Evolutionary conservation across 1,139 yeast species (phyloP), one percentile per base, ranked within the genome.

Genomic region (Yamadazyma songkhlaensis): DNA sequence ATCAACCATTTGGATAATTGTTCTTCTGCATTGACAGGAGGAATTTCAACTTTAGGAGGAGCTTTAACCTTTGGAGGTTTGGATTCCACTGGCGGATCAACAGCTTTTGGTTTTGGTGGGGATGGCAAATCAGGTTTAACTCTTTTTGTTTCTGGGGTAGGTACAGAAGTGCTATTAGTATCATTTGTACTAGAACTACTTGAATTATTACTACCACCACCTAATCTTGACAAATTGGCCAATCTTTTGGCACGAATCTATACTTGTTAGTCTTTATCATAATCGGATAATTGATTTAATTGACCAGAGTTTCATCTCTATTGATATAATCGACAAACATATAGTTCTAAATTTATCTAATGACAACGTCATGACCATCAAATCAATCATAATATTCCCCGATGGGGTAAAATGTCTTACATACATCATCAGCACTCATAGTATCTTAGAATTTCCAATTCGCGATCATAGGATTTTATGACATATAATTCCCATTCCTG

Each of bases 161-260:
- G 10, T 8, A 3, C 20, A 4, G 17, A 9, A 4, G 12, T 23
- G 12, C n/a, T 13, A 22, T n/a, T 12, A 4, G 13, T 12, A 6
- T 15, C 20, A 9, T 7, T 22, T n/a, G 21, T 5, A 7, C 14
- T 12, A 22, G 10, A 17, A 13, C 12, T 23, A 31, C n/a, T 31
- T 3, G 15, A 9, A 31, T 12, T 11, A 25, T 21, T 25, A 27
- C 6, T n/a, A 32, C 35, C 14, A 14, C 25, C 14, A 14, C 25
- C 23, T 9, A 32, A 20, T 32, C 35, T 32, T 5, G 67, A 69
- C 39, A 77, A 55, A 43, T 66, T 70, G n/a, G 81, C 82, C 48
- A 78, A 59, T 34, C 84, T 55, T 50, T 75, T 77, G 29, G 80
- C 80, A 49, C 84, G 68, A 22, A 77, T 74, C 68, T 74, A 17